phyloP scores from a whole-genome alignment of 192 early-diverging fungal genomes.

The Linnemannia elongata region DNA sequence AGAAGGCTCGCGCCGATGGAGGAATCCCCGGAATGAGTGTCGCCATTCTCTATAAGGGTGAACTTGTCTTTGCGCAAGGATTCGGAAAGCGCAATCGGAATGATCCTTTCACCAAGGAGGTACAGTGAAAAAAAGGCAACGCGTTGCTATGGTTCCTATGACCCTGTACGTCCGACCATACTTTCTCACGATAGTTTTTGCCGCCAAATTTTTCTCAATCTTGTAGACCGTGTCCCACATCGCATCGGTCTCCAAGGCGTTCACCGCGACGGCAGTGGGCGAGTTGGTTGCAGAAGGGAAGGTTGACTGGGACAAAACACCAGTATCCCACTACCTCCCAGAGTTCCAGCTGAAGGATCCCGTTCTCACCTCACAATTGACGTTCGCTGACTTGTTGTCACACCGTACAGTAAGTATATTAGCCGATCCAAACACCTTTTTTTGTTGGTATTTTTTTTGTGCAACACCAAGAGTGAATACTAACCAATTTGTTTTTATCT shows the following conservation, averaged over 20 bases:
- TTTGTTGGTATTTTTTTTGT: neutral
- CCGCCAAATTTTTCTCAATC: no score
- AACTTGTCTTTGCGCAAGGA: conserved; percentile 21
- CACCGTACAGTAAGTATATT: conserved; percentile 34
- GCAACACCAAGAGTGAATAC: neutral
- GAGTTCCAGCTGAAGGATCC: conserved; percentile 23
- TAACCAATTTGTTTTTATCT: neutral
- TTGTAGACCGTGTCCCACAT: conserved; percentile 29
- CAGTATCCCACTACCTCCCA: conserved; percentile 29
- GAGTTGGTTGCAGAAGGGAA: conserved; percentile 41
- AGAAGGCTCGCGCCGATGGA: neutral
- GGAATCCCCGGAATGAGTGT: conserved; percentile 19
- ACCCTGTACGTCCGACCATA: neutral
- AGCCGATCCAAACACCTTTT: neutral
- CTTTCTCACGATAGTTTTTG: neutral
- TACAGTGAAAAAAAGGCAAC: neutral
- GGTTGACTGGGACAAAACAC: conserved; percentile 43
- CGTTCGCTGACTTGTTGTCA: conserved; percentile 20
- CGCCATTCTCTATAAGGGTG: conserved; percentile 17
- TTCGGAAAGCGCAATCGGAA: conserved; percentile 17
- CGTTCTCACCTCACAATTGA: conserved; percentile 16
- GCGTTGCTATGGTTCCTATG: no score
- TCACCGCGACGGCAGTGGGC: conserved; percentile 37
- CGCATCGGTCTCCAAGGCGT: conserved; percentile 36
- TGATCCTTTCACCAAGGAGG: conserved; percentile 23